Evolutionary conservation across 495 filamentous ascomycete species (phyloP).

Genomic region (Amorphotheca resinae): DNA sequence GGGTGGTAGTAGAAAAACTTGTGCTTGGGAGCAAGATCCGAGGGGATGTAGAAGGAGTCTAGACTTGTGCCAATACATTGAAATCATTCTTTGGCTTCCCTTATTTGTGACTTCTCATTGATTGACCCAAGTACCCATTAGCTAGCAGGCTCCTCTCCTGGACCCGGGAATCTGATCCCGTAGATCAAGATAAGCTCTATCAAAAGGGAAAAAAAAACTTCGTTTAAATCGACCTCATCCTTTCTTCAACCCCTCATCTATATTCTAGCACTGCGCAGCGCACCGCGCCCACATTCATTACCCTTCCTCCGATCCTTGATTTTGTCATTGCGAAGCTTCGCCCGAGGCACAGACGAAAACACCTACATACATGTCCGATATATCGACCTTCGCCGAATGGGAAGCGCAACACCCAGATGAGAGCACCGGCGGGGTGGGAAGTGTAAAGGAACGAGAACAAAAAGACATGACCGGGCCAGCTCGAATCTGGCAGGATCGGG

Average conservation of each 20-base stretch:
- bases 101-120: neutral
- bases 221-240: no score
- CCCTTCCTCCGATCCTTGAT: neutral
- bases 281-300: neutral
- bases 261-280: no score
- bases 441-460: neutral
- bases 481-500: neutral
- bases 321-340: neutral
- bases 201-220: no score
- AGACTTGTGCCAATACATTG: constrained; percentile 17
- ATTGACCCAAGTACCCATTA: no score
- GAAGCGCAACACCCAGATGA: constrained; percentile 4
- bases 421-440: no score
- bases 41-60: constrained; percentile 8
- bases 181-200: no score
- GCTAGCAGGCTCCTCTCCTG: no score
- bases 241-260: no score
- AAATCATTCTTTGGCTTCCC: constrained; percentile 14
- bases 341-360: neutral
- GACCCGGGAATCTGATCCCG: no score
- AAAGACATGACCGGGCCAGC: neutral
- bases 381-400: constrained; percentile 13
- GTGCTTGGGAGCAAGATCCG: constrained; percentile 8
- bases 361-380: constrained; percentile 2
- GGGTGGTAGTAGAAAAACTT: neutral